These are phyloP conservation scores for Colletotrichum sansevieriae DNA, from an alignment of 2,329 filamentous ascomycete genomes.

Conservation along the genomic window DNA sequence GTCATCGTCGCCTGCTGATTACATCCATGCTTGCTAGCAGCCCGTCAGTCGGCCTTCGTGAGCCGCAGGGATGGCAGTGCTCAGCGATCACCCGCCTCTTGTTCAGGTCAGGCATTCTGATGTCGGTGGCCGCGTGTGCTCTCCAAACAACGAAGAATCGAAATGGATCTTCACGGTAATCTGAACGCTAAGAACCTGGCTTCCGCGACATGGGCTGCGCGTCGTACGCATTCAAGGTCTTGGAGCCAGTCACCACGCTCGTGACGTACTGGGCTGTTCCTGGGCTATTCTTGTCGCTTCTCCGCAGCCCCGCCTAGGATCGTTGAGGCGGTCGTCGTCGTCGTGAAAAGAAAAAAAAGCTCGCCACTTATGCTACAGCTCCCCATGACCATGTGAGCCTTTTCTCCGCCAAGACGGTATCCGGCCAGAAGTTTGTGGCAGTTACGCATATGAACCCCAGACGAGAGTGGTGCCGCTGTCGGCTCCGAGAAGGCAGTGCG, in stretches of 20 bases:
- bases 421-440: slow-evolving; percentile 24
- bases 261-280: slow-evolving; percentile 1
- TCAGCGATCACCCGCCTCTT: slow-evolving; percentile 13
- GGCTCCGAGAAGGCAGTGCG: slow-evolving; percentile 17
- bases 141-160: slow-evolving; percentile 2
- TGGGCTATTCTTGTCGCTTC: slow-evolving; percentile 1
- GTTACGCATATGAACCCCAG: neutral
- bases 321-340: slow-evolving; percentile 1
- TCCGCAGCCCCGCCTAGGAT: slow-evolving; percentile 12
- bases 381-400: slow-evolving; percentile 9
- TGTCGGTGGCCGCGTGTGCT: slow-evolving; percentile 24
- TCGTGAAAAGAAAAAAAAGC: neutral
- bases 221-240: slow-evolving; percentile 5
- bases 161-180: slow-evolving; percentile 24
- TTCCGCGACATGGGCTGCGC: slow-evolving; percentile 16
- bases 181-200: slow-evolving; percentile 14
- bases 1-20: slow-evolving; percentile 25
- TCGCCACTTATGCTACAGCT: slow-evolving; percentile 2
- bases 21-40: slow-evolving; percentile 19
- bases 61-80: slow-evolving; percentile 18
- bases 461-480: slow-evolving; percentile 7
- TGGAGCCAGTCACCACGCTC: neutral
- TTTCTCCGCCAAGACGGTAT: slow-evolving; percentile 27
- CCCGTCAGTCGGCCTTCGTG: slow-evolving; percentile 1
- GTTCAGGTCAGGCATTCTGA: neutral